A percentile compares a stretch with the other conserved stretches of the same genome.
phyloP scores from a whole-genome alignment of 2,329 filamentous ascomycete genomes.

The Claviceps arundinis region DNA sequence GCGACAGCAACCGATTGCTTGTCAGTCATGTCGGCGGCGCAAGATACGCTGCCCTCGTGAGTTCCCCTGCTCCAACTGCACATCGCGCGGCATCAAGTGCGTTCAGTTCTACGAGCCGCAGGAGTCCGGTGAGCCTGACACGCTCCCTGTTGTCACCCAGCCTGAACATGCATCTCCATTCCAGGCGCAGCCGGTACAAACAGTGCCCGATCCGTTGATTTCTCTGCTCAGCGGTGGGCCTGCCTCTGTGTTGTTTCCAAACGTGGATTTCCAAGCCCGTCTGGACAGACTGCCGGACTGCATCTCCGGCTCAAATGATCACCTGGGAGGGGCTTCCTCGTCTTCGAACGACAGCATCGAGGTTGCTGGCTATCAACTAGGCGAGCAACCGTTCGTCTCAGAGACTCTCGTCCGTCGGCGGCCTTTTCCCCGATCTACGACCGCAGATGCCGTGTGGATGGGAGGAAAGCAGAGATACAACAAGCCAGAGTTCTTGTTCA shows the following conservation, averaged over 20 bases:
- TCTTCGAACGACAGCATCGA: not conserved
- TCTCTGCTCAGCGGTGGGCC: not conserved
- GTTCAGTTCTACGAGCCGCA: conserved; percentile 4
- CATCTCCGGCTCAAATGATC: not conserved
- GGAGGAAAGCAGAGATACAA: not conserved
- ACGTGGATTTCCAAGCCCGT: conserved; percentile 1
- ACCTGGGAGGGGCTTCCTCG: not conserved
- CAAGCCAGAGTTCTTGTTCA: not conserved
- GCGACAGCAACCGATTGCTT: conserved; percentile 19
- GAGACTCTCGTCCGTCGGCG: not conserved
- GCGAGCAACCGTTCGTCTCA: not conserved
- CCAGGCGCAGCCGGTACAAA: not conserved
- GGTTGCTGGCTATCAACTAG: not conserved
- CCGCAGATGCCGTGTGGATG: not conserved
- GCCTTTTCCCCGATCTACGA: not conserved
- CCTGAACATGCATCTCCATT: not conserved
- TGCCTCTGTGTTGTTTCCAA: not conserved
- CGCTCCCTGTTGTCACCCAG: no score
- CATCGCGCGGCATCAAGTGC: conserved; percentile 17
- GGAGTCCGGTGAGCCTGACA: not conserved
- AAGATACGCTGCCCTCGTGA: conserved; percentile 20
- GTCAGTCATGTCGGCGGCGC: conserved; percentile 18
- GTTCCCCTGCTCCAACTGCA: conserved; percentile 21
- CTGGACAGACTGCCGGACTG: conserved; percentile 2
- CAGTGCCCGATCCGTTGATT: not conserved